Evolutionary conservation across 371 early-diverging fungal genomes (phyloP), one percentile per base, ranked within the genome.

Genomic region (Mortierella polycephala): DNA sequence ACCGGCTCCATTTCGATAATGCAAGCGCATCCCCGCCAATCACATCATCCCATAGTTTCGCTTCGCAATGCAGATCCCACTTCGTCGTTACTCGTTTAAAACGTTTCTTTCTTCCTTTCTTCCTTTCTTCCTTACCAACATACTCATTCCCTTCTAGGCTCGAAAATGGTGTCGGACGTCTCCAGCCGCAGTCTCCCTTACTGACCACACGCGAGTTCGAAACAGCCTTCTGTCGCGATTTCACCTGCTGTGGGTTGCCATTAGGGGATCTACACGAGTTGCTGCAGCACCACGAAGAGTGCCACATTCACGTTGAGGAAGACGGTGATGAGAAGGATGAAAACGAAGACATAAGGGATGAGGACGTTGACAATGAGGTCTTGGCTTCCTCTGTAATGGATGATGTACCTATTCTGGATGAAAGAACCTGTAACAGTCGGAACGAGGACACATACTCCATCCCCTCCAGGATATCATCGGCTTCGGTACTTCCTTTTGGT

Each of bases 271-370:
- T 97, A 45, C 96, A 96, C 82, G 95, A 94, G 62, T 88, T 97
- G 55, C 82, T 96, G 40, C 93, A 94, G 66, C 96, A 97, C 81
- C 95, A 94, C 81, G 97, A 97, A 84, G 96, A 95, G 72, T 89
- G 86, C 67, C 96, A 97, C 75, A 96, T 95, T 42, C 90, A 90
- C 39, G 84, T 96, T 37, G 96, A 95, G 75, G 91, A 91, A 23
- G 94, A 95, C 54, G 88, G 88, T 46, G 58, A 57, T 12, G 64
- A 68, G 13, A 69, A 63, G 56, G 96, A 89, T 61, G 50, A 55
- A 9, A 46, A 59, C 21, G 49, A 56, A 10, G 57, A 51, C 18
- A 45, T 49, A 18, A 89, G 90, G n/a, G 94, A 93, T 57, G 87
- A 87, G 59, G 73, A 53, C 2, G 60, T 58, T 11, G 68, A 57